phyloP scores from a whole-genome alignment of 2,329 filamentous ascomycete species.

The Pseudocercospora fuligena region DNA sequence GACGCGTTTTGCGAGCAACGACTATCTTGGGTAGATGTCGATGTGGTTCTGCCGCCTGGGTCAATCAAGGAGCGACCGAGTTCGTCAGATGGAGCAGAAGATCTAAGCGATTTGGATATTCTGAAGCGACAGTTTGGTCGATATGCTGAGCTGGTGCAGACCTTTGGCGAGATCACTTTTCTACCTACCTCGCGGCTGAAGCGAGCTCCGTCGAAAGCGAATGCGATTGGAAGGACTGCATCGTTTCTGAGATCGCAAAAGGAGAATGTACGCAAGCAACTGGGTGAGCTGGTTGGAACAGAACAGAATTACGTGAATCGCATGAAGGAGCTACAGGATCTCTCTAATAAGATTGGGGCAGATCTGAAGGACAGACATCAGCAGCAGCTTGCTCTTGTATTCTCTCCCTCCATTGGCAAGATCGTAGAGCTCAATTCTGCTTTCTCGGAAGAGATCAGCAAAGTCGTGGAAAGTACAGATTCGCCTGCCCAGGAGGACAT shows the following conservation, averaged over 20 bases:
- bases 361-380: constrained; percentile 65
- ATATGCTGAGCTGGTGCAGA: constrained; percentile 75
- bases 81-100: constrained; percentile 31
- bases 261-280: constrained; percentile 80
- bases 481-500: constrained; percentile 78
- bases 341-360: constrained; percentile 79
- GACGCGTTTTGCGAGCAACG: constrained; percentile 80
- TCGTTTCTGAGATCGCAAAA: constrained; percentile 83
- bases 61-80: constrained; percentile 57
- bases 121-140: constrained; percentile 72
- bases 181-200: constrained; percentile 83
- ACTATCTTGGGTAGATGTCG: constrained; percentile 83
- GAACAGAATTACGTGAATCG: constrained; percentile 85
- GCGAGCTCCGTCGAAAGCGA: constrained; percentile 85
- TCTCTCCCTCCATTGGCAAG: constrained; percentile 77
- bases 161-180: constrained; percentile 84
- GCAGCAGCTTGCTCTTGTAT: constrained; percentile 71
- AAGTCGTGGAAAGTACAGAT: constrained; percentile 81
- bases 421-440: constrained; percentile 82
- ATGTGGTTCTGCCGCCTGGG: constrained; percentile 81
- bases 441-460: constrained; percentile 77
- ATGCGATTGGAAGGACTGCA: constrained; percentile 75
- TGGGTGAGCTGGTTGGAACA: constrained; percentile 88
- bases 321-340: constrained; percentile 72
- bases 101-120: constrained; percentile 36